Conservation (phyloP, 495 filamentous ascomycete species). For the Astrothelium macrocarpum region DNA sequence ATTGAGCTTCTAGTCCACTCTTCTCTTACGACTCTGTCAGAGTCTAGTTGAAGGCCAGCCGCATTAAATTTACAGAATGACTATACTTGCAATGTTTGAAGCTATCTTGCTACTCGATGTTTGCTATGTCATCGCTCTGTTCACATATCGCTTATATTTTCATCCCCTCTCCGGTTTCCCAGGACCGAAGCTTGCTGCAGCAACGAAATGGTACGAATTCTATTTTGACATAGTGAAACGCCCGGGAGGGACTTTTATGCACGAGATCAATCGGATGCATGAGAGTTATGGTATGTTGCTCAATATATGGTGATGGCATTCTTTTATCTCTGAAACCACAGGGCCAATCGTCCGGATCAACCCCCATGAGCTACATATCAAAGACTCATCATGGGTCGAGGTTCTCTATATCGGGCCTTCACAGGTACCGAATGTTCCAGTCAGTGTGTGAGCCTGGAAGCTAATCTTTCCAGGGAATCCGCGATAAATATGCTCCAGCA, state of each 20-base stretch:
- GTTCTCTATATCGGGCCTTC: slow-evolving; percentile 12
- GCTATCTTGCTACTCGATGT: not conserved
- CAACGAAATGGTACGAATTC: slow-evolving; percentile 14
- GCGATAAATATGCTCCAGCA: slow-evolving; percentile 35
- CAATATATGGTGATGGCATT: not conserved
- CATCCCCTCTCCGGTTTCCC: slow-evolving; percentile 10
- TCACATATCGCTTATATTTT: slow-evolving; percentile 20
- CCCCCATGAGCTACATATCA: slow-evolving; percentile 20
- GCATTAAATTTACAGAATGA: too few relatives aligned
- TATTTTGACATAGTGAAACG: slow-evolving; percentile 11
- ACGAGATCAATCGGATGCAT: slow-evolving; percentile 3
- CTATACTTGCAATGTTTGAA: not conserved
- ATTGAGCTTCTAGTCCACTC: too few relatives aligned
- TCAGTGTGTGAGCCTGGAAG: not conserved
- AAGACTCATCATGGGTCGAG: slow-evolving; percentile 19
- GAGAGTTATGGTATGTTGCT: not conserved
- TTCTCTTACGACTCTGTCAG: too few relatives aligned
- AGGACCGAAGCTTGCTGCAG: slow-evolving; percentile 11
- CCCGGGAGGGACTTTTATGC: not conserved
- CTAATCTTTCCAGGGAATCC: slow-evolving; percentile 17
- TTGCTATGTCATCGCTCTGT: not conserved
- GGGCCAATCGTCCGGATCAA: slow-evolving; percentile 22
- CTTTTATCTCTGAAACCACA: not conserved
- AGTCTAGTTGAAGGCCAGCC: too few relatives aligned
- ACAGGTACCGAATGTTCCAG: not conserved